Percentiles rank a stretch among this genome's conserved stretches.
phyloP scores from a whole-genome alignment of 306 rosid genomes.

The Corylus heterophylla region DNA sequence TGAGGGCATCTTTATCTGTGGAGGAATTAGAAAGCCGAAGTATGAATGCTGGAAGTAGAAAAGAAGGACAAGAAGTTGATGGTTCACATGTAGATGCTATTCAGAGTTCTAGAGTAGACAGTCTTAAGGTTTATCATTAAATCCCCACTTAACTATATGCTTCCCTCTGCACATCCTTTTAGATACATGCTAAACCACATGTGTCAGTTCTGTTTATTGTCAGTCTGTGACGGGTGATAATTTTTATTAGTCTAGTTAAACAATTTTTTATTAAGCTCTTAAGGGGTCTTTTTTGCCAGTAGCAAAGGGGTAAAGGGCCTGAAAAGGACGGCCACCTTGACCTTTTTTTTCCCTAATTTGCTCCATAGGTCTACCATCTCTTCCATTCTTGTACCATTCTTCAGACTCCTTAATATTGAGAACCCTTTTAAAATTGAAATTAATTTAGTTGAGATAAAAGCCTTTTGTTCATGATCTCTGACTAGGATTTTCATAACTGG shows the following conservation, averaged over 20 bases:
- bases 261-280: background rate
- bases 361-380: background rate
- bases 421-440: background rate
- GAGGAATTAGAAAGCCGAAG: conserved; percentile 16
- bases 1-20: background rate
- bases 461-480: background rate
- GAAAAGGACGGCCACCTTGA: background rate
- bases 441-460: background rate
- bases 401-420: background rate
- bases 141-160: background rate
- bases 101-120: conserved; percentile 14
- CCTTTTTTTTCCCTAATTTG: background rate
- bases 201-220: background rate
- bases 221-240: background rate
- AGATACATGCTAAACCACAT: background rate
- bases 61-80: conserved; percentile 12
- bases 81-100: background rate
- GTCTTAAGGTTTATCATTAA: conserved; percentile 17
- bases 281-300: background rate
- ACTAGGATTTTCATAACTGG: background rate
- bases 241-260: background rate
- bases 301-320: background rate
- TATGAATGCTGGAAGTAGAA: conserved; percentile 8
- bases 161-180: background rate
- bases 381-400: background rate